Conservation (phyloP, 257 asterid species). For the Agastache rugosa region DNA sequence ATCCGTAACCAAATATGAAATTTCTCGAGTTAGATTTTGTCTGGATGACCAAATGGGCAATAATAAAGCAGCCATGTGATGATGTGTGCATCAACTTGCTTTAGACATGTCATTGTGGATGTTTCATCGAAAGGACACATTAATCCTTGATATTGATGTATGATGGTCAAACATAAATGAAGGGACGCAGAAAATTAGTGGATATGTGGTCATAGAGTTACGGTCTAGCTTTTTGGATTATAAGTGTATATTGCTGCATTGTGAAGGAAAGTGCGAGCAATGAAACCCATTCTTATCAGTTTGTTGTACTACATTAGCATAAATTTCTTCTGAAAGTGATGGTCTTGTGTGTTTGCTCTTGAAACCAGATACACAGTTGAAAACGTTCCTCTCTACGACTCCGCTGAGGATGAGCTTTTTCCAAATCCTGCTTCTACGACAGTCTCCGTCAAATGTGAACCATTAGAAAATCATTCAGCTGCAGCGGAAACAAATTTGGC, state of each 20-base stretch:
- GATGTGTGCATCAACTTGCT: not conserved
- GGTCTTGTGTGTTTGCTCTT: slow-evolving; percentile 25
- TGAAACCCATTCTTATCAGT: no score
- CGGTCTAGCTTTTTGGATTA: not conserved
- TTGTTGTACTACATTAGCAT: not conserved
- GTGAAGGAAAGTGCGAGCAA: no score
- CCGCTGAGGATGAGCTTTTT: slow-evolving; percentile 88
- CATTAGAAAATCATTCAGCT: slow-evolving; percentile 36
- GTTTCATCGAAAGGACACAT: slow-evolving; percentile 3
- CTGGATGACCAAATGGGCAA: not conserved
- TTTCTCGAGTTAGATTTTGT: not conserved
- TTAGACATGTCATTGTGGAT: not conserved
- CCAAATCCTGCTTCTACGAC: slow-evolving; percentile 44
- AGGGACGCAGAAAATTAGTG: not conserved
- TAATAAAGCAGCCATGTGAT: not conserved
- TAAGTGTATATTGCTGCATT: no score
- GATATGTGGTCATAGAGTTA: not conserved
- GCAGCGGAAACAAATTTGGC: slow-evolving; percentile 39
- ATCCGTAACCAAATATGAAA: not conserved
- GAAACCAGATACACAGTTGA: slow-evolving; percentile 78
- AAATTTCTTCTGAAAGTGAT: slow-evolving; percentile 3
- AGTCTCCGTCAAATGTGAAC: slow-evolving; percentile 44
- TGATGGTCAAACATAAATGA: not conserved
- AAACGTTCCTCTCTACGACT: slow-evolving; percentile 87
- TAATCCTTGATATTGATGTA: not conserved